Evolutionary conservation across 495 filamentous ascomycete species (phyloP).

Genomic region (Penicillium odoratum): DNA sequence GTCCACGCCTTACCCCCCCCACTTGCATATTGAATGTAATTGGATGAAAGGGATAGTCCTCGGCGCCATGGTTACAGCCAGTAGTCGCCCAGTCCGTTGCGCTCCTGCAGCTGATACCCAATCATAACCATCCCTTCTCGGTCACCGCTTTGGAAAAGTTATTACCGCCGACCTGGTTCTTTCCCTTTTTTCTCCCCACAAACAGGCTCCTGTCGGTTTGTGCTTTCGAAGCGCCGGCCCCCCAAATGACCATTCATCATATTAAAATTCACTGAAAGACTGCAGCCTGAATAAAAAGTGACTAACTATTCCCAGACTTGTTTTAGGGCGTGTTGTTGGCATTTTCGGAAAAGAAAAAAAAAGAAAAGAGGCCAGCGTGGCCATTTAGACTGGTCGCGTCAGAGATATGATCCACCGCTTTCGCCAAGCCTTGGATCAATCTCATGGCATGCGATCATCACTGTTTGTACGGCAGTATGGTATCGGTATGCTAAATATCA

Average conservation of each 20-base stretch:
- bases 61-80: slow-evolving; percentile 36
- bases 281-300: background rate
- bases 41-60: slow-evolving; percentile 7
- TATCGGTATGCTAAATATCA: slow-evolving; percentile 21
- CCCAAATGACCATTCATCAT: background rate
- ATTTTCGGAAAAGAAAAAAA: background rate
- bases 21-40: background rate
- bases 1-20: slow-evolving; percentile 15
- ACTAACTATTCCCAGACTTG: background rate
- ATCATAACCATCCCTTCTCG: slow-evolving; percentile 33
- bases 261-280: background rate
- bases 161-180: slow-evolving; percentile 28
- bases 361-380: slow-evolving; percentile 24
- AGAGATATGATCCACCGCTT: slow-evolving; percentile 17
- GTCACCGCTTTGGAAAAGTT: slow-evolving; percentile 47
- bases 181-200: slow-evolving; percentile 23
- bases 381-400: slow-evolving; percentile 24
- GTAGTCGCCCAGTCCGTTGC: slow-evolving; percentile 31
- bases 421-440: slow-evolving; percentile 28
- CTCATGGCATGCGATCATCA: slow-evolving; percentile 27
- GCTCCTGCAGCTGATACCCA: slow-evolving; percentile 41
- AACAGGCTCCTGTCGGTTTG: background rate
- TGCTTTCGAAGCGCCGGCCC: slow-evolving; percentile 6
- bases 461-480: background rate
- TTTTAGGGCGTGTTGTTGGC: background rate